Evolutionary conservation across 2,329 filamentous ascomycete species (phyloP), one percentile per base, ranked within the genome.

Genomic region (Cytospora schulzeri): DNA sequence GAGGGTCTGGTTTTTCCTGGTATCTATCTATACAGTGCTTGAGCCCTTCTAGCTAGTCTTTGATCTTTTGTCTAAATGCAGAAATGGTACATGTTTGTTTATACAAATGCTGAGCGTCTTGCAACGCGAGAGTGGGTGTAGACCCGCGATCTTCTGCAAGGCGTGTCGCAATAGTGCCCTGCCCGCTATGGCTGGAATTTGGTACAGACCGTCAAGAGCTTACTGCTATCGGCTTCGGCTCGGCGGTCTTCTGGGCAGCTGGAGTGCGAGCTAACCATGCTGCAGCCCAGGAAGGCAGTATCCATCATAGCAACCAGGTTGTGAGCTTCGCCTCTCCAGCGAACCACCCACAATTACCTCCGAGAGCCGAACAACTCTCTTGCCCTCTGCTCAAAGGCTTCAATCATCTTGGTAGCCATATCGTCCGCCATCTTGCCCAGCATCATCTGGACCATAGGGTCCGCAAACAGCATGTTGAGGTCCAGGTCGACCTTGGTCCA

Each of bases 381-480:
- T 7, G 95, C 93, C 72, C 91, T 84, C 76, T 86, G 85, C 79
- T 97, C 93, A 80, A 99, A 99, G 1, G 95, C 94, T 75, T 91
- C 88, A 69, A 98, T 91, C 93, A 99, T 97, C 68, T 91, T 83
- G 4, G 87, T 88, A 1, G 92, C 94, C 68, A 97, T 88, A 77
- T 91, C 92, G 35, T 92, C 90, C 69, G 92, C 92, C 28, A 95
- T 88, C 38, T 91, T 89, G 45, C 88, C 84, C 74, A 93, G 95
- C 73, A 97, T 81, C 24, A 91, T 87, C 51, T 88, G 89, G 78
- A 97, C 96, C 63, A 97, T 75, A n/a, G 93, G 92, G 77, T 93
- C 98, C 70, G 87, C 83, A 75, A 99, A 97, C 75, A 89, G 86
- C 75, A 93, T 97, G 68, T 88, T 85, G 70, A 99, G 89, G 63